Evolutionary conservation across 768 basidiomycete species (phyloP).

Genomic region (Tylopilus cervinicoccineus): DNA sequence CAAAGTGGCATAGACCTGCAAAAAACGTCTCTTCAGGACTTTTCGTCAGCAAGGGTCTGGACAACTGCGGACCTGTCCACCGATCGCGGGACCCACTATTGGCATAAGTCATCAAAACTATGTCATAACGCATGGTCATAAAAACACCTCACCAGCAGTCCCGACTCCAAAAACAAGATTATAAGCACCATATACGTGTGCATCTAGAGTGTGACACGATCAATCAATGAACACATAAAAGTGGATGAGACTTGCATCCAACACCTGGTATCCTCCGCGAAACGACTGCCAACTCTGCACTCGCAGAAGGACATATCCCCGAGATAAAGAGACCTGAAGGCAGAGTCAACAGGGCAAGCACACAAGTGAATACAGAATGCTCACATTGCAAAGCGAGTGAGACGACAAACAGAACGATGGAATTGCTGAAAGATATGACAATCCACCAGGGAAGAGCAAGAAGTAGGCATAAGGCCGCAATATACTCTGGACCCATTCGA

Average conservation of each 20-base stretch:
- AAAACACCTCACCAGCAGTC: conserved; percentile 45
- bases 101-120: conserved; percentile 4
- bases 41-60: background rate
- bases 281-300: conserved; percentile 62
- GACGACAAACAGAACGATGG: conserved; percentile 35
- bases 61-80: conserved; percentile 52
- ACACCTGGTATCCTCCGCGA: conserved; percentile 55
- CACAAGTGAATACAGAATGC: conserved; percentile 8
- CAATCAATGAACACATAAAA: background rate
- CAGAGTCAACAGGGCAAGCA: background rate
- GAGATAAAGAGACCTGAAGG: conserved; percentile 57
- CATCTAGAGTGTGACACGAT: conserved; percentile 41
- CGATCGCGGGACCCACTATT: conserved; percentile 65
- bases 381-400: conserved; percentile 54
- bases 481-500: conserved; percentile 51
- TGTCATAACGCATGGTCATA: background rate
- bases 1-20: conserved; percentile 56
- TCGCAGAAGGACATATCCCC: conserved; percentile 57
- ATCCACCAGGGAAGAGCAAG: conserved; percentile 64
- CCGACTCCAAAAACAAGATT: conserved; percentile 70
- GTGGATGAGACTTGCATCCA: conserved; percentile 50
- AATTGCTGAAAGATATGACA: conserved; percentile 52
- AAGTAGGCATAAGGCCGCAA: conserved; percentile 44
- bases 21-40: conserved; percentile 2
- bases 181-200: conserved; percentile 70